phyloP scores from a whole-genome alignment of 495 filamentous ascomycete species.

The Tuber microsphaerosporum region DNA sequence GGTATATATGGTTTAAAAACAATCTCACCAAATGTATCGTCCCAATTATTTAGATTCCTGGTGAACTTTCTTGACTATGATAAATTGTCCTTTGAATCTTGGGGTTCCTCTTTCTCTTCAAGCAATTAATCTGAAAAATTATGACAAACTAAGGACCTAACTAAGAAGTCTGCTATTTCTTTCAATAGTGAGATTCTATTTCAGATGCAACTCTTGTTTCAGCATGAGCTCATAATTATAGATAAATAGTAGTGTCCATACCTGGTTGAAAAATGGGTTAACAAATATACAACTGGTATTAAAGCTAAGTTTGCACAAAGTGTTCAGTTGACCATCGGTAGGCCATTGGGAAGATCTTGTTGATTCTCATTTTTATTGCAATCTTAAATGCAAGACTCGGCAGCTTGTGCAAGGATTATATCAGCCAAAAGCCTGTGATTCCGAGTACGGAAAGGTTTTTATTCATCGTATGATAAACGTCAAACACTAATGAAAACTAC shows the following conservation, averaged over 20 bases:
- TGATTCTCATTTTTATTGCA: conserved; percentile 44
- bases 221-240: conserved; percentile 51
- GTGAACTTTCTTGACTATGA: conserved; percentile 50
- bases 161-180: conserved; percentile 52
- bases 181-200: conserved; percentile 47
- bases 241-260: conserved; percentile 45
- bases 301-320: conserved; percentile 44
- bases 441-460: conserved; percentile 42
- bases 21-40: conserved; percentile 50
- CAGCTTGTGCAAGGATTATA: conserved; percentile 43
- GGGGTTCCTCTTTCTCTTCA: conserved; percentile 52
- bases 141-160: conserved; percentile 57
- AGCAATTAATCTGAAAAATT: conserved; percentile 51
- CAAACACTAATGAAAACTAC: conserved; percentile 42
- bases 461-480: conserved; percentile 42
- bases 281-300: conserved; percentile 46
- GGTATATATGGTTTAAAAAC: too few species aligned
- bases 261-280: conserved; percentile 46
- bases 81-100: conserved; percentile 50
- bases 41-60: conserved; percentile 53
- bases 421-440: conserved; percentile 45
- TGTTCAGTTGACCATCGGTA: conserved; percentile 45
- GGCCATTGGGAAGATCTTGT: conserved; percentile 47
- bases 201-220: conserved; percentile 51
- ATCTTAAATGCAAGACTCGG: conserved; percentile 45